Base-by-base conservation (phyloP, 768 basidiomycete species). In the Suillus lakei region DNA sequence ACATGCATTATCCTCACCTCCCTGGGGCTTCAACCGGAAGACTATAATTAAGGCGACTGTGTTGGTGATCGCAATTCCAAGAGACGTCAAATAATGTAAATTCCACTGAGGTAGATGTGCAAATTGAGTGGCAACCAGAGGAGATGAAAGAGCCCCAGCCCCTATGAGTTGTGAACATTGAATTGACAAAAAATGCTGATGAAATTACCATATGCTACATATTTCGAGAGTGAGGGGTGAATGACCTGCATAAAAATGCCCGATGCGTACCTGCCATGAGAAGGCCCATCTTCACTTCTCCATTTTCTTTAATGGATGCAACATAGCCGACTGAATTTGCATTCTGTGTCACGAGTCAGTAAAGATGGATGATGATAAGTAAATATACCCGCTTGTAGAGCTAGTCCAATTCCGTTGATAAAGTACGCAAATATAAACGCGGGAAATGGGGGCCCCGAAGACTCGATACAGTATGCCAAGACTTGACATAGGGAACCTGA, bases 71-170 rank as follows among this genome's bases (percentile, higher is more conserved):
- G 91, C 87, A n/a, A 96, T 68, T 1, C 86, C 89, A 0, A 95
- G 76, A 0, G 92, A 92, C 1, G 79, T 79, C 10, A 95, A 81
- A 71, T 88, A 96, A 73, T 95, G 91, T 73, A 91, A 90, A 1
- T 88, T 91, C 94, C 93, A 95, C 39, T 79, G 83, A 0, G 68
- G 74, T 28, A 86, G 70, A 63, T 87, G 85, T 0, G 91, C 82
- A 68, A 96, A 96, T 64, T 94, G 91, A 0, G 95, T 96, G 0
- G 94, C 85, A 0, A 90, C 86, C 21, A 96, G 82, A 3, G 95
- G 95, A 0, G 93, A 76, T 9, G 80, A 80, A 12, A 92, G 78
- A 2, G 91, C 91, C 2, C 91, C 91, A 0, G 83, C 77, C 23
- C 91, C 90, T 91, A 61, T 26, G 34, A 30, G n/a, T 43, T 5